Percentiles rank a stretch among this genome's conserved stretches.
Evolutionary conservation across 2,329 filamentous ascomycete species (phyloP).

Genomic region (Trichoderma sp.): DNA sequence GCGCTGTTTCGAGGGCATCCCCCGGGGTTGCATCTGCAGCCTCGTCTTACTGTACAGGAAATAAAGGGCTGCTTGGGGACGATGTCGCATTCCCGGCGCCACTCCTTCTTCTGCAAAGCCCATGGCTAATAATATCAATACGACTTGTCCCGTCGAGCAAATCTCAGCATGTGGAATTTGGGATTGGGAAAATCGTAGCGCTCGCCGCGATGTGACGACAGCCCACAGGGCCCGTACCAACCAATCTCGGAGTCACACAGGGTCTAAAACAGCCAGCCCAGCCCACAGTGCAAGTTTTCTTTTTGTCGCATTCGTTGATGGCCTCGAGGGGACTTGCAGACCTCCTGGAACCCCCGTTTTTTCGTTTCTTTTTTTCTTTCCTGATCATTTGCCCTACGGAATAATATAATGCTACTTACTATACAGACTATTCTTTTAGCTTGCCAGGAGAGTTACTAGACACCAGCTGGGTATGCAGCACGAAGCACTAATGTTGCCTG

Average conservation of each 20-base stretch:
- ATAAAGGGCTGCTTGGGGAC: neutral
- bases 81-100: neutral
- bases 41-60: neutral
- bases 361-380: neutral
- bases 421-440: neutral
- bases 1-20: neutral
- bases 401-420: neutral
- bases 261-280: slow-evolving; percentile 10
- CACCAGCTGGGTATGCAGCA: neutral
- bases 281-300: neutral
- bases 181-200: neutral
- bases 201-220: slow-evolving; percentile 19
- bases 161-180: slow-evolving; percentile 5
- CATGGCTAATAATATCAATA: neutral
- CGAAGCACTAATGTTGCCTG: neutral
- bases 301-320: slow-evolving; percentile 12
- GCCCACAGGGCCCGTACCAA: neutral
- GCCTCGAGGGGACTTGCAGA: neutral
- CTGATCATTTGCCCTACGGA: neutral
- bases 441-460: neutral
- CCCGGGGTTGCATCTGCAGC: neutral
- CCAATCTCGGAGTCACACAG: slow-evolving; percentile 29
- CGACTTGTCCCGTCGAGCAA: neutral
- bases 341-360: neutral
- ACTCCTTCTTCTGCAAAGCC: neutral